Evolutionary conservation across 2,329 filamentous ascomycete genomes (phyloP).

Genomic region (Spiromastix sp.): DNA sequence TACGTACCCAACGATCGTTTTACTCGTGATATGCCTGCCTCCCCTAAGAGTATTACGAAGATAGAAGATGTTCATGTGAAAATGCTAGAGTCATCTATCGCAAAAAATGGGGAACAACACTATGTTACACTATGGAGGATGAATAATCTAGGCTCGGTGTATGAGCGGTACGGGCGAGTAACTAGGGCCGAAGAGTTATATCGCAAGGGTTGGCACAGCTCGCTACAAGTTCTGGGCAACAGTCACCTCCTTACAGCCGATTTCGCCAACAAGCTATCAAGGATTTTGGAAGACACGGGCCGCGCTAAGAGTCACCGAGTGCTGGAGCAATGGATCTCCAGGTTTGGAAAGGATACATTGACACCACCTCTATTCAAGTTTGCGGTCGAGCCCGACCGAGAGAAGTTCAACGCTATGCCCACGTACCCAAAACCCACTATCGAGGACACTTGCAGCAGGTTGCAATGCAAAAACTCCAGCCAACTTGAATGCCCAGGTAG

Average conservation of each 20-base stretch:
- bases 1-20: background rate
- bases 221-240: background rate
- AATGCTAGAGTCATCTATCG: background rate
- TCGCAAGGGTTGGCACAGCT: background rate
- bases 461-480: background rate
- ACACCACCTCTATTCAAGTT: background rate
- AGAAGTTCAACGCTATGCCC: background rate
- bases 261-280: background rate
- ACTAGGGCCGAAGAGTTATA: slow-evolving; percentile 2
- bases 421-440: background rate
- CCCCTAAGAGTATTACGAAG: background rate
- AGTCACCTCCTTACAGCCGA: background rate
- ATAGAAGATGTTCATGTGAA: background rate
- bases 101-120: slow-evolving; percentile 1
- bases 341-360: background rate
- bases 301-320: background rate
- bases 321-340: background rate
- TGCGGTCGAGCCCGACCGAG: background rate
- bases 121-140: slow-evolving; percentile 2
- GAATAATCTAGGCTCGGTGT: slow-evolving; percentile 2
- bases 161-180: slow-evolving; percentile 2
- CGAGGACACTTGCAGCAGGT: background rate
- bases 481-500: background rate
- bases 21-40: background rate
- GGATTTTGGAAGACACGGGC: background rate